Percentiles rank a stretch among this genome's conserved stretches.
Evolutionary conservation across 352 stramenopile genomes (phyloP).

Genomic region (Globisporangium solare): DNA sequence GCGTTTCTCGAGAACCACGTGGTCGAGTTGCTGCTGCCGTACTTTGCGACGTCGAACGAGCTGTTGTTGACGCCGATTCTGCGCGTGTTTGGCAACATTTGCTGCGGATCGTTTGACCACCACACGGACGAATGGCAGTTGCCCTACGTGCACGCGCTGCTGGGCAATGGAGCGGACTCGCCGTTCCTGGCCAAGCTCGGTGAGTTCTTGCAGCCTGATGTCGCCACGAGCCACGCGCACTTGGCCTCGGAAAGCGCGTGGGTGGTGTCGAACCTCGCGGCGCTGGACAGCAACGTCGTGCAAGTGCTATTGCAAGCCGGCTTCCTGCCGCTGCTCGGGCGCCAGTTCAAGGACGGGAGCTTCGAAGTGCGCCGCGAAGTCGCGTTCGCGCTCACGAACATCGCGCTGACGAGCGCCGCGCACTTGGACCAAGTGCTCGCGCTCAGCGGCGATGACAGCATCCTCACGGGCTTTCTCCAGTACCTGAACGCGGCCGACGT

Average conservation of each 20-base stretch:
- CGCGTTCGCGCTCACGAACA: slow-evolving; percentile 67
- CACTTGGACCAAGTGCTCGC: slow-evolving; percentile 53
- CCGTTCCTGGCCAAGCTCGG: slow-evolving; percentile 54
- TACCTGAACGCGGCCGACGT: slow-evolving; percentile 56
- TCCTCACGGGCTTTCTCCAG: slow-evolving; percentile 53
- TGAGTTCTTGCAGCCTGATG: slow-evolving; percentile 50
- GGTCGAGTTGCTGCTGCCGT: slow-evolving; percentile 46
- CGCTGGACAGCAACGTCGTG: slow-evolving; percentile 46
- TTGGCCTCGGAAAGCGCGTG: slow-evolving; percentile 63
- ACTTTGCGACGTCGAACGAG: slow-evolving; percentile 57
- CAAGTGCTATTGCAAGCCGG: slow-evolving; percentile 45
- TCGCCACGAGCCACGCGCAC: slow-evolving; percentile 20
- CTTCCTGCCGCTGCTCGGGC: slow-evolving; percentile 48
- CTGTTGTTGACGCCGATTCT: slow-evolving; percentile 67
- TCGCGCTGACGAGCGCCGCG: slow-evolving; percentile 50
- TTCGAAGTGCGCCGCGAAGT: slow-evolving; percentile 74
- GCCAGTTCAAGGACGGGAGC: slow-evolving; percentile 52
- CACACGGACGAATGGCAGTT: slow-evolving; percentile 74
- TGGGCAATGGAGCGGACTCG: slow-evolving; percentile 29
- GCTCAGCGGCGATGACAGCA: slow-evolving; percentile 22
- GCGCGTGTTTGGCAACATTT: slow-evolving; percentile 79
- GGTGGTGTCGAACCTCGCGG: slow-evolving; percentile 76
- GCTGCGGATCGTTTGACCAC: slow-evolving; percentile 58
- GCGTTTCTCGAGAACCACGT: slow-evolving; percentile 58
- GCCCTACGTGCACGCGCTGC: slow-evolving; percentile 43